phyloP scores from a whole-genome alignment of 768 basidiomycete genomes.

The Tylopilus sp. region DNA sequence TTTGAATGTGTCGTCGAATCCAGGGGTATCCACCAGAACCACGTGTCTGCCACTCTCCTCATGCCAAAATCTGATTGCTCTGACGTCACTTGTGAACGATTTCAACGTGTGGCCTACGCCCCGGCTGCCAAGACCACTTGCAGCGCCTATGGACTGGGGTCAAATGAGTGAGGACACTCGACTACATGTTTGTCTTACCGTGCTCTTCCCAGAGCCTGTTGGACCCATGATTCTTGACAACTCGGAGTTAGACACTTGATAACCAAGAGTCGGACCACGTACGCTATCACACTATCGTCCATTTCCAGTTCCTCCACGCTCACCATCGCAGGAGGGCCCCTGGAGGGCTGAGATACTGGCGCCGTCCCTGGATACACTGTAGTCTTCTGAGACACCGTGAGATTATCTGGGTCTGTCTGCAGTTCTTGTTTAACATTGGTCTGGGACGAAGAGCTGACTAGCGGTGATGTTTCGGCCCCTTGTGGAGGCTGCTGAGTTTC shows the following conservation, averaged over 20 bases:
- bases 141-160: slow-evolving; percentile 10
- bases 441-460: no score
- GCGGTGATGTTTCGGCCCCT: no score
- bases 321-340: not conserved
- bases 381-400: no score
- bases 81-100: slow-evolving; percentile 12
- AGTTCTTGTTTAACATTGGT: no score
- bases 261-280: not conserved
- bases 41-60: not conserved
- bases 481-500: no score
- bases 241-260: not conserved
- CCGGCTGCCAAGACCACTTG: not conserved
- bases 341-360: not conserved
- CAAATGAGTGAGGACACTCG: not conserved
- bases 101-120: slow-evolving; percentile 7
- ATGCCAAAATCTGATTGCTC: slow-evolving; percentile 3
- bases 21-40: slow-evolving; percentile 25
- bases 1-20: slow-evolving; percentile 20
- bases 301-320: not conserved
- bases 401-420: no score
- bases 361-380: not conserved
- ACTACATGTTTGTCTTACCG: slow-evolving; percentile 1
- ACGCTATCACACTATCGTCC: slow-evolving; percentile 14
- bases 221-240: slow-evolving; percentile 18
- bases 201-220: slow-evolving; percentile 15